These are phyloP conservation scores for Dryas integrifolia DNA, from an alignment of 331 rosid genomes.

Conservation along the genomic window DNA sequence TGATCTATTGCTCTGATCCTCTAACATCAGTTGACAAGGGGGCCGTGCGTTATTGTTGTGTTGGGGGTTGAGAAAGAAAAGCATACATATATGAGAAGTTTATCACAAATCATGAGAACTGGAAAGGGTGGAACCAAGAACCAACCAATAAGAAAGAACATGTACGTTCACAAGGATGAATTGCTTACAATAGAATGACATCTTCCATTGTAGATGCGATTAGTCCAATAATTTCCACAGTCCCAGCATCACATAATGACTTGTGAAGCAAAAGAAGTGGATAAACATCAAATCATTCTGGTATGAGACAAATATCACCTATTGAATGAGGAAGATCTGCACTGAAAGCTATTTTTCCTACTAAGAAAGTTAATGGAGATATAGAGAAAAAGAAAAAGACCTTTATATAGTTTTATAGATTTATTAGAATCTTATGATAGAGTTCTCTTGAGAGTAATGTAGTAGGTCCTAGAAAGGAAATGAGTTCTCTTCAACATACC, in stretches of 20 bases:
- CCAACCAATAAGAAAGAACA: not conserved
- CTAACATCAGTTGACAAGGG: no score
- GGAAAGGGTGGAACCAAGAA: not conserved
- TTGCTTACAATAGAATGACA: constrained; percentile 77
- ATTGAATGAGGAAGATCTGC: not conserved
- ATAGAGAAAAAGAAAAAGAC: not conserved
- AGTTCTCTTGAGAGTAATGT: not conserved
- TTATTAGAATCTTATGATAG: not conserved
- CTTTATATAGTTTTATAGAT: not conserved
- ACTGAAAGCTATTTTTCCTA: not conserved
- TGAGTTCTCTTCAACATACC: not conserved
- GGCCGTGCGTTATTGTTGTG: no score
- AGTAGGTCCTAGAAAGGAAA: not conserved
- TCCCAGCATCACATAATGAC: constrained; percentile 75
- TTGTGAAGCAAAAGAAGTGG: constrained; percentile 38
- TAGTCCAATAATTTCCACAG: constrained; percentile 95
- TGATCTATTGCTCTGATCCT: no score
- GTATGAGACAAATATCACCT: not conserved
- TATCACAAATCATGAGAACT: not conserved
- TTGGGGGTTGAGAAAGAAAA: not conserved
- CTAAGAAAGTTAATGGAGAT: not conserved
- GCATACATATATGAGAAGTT: not conserved
- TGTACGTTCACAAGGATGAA: constrained; percentile 19
- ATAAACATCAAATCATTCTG: not conserved
- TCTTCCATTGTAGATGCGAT: constrained; percentile 90